Conservation (phyloP, 2,329 filamentous ascomycete genomes). For the Sphaerostilbella broomeana region DNA sequence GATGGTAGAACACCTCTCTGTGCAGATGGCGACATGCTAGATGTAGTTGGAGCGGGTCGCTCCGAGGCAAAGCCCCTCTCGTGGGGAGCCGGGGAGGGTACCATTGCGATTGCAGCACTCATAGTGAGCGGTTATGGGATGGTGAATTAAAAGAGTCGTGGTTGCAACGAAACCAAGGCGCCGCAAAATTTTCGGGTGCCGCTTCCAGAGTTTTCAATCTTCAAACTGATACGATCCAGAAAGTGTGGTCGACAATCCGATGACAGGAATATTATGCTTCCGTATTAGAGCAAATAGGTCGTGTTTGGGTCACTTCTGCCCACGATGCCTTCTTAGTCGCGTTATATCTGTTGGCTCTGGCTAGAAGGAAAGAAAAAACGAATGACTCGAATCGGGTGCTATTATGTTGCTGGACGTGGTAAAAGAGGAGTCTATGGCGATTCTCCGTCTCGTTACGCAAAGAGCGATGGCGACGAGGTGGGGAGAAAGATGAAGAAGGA, state of each 20-base stretch:
- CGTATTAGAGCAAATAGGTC: background rate
- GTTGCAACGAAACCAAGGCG: constrained; percentile 3
- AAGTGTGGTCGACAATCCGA: constrained; percentile 3
- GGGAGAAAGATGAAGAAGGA: constrained; percentile 1
- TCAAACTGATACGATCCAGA: constrained; percentile 1
- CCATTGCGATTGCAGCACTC: constrained; percentile 64
- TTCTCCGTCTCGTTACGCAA: constrained; percentile 1
- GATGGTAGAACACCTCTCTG: constrained; percentile 33
- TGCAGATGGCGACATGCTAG: constrained; percentile 37
- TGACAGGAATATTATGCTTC: background rate
- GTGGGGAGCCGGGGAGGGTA: constrained; percentile 60
- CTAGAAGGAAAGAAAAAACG: constrained; percentile 4
- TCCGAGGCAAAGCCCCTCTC: constrained; percentile 53
- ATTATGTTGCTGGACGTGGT: too few species aligned
- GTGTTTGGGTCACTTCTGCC: constrained; percentile 1
- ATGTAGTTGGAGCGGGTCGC: constrained; percentile 33
- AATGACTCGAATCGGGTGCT: constrained; percentile 4
- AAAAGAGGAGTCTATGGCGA: background rate
- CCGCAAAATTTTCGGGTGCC: constrained; percentile 6
- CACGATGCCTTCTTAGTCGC: background rate
- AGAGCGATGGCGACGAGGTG: constrained; percentile 2
- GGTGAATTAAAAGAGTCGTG: constrained; percentile 4
- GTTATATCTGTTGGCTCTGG: too few species aligned
- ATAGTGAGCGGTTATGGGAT: constrained; percentile 37
- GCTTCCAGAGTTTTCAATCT: constrained; percentile 1